Evolutionary conservation across 140 eudicot genomes (phyloP), one percentile per base, ranked within the genome.

Genomic region (Anethum foeniculum): DNA sequence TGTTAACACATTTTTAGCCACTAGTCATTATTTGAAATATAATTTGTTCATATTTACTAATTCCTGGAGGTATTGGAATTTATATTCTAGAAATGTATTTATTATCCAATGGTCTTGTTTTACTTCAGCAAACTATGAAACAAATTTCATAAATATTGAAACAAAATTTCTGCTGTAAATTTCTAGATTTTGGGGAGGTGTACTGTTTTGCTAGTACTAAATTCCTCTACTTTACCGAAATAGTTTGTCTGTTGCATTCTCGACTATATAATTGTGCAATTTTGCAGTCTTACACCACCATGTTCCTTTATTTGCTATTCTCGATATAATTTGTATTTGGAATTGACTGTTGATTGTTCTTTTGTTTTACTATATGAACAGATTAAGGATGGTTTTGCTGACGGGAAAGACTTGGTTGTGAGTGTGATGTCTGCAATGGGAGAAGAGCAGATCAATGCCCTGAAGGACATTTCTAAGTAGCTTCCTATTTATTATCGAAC

Each of bases 371-470:
- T n/a, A 44, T 5, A 44, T 28, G 78, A n/a, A 14, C 93, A 91
- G 96, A 85, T 91, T 81, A 87, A 87, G 86, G 93, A 85, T 78
- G 96, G 96, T 27, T 91, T 91, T 81, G 87, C 83, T 12, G 96
- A 88, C 68, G 96, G 96, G 6, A 91, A 91, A 77, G 93, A 91
- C 80, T 87, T 91, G 44, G 90, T 91, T 81, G 90, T 91, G 85
- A 81, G 87, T 54, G 93, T 91, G 71, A 88, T 89, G 96, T 89
- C 96, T 39, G 89, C 96, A 51, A 90, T 90, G 96, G 96, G 96
- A 62, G 96, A 90, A 82, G 96, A 90, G 86, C 96, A 88, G 88
- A 91, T 91, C 65, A 79, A 85, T 71, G 92, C 88, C 54, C 88
- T 90, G 79, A 90, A 90, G 89, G 94, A 90, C 79, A 88, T 90